Conservation (phyloP, 108 stramenopile genomes). For the Skeletonema grethae region DNA sequence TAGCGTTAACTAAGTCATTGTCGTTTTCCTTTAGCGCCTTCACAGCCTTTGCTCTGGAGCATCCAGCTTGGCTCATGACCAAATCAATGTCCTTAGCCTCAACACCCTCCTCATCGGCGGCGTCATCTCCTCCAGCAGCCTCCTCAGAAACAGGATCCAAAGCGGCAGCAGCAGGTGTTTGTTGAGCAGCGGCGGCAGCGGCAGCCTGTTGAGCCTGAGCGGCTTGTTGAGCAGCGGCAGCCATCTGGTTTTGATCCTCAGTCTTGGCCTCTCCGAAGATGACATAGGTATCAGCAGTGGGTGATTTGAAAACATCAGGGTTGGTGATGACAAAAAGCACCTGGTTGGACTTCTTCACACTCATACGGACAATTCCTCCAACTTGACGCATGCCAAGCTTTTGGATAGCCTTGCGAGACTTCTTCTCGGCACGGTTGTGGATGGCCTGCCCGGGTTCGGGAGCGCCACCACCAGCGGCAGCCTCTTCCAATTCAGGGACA, state of each 20-base stretch:
- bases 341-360: conserved; percentile 97
- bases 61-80: conserved; percentile 92
- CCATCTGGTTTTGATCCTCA: conserved; percentile 89
- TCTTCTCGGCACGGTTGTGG: conserved; percentile 98
- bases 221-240: conserved; percentile 80
- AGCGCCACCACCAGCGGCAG: conserved; percentile 45
- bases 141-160: conserved; percentile 34
- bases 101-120: conserved; percentile 89
- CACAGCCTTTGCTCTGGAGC: conserved; percentile 88
- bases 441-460: conserved; percentile 42
- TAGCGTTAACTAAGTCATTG: conserved; percentile 96
- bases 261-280: conserved; percentile 99
- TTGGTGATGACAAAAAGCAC: conserved; percentile 95
- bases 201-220: conserved; percentile 82
- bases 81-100: conserved; percentile 97
- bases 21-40: conserved; percentile 95
- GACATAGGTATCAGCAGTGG: conserved; percentile 94
- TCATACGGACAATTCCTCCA: conserved; percentile 93
- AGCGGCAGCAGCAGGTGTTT: conserved; percentile 43
- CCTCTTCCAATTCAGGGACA: conserved; percentile 54
- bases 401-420: conserved; percentile 98
- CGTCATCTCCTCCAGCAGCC: conserved; percentile 37
- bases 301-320: conserved; percentile 96
- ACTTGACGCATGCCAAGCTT: conserved; percentile 97
- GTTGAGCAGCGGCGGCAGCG: conserved; percentile 59